Conservation (phyloP, 306 rosid genomes). For the Astragalus glycyphyllos region DNA sequence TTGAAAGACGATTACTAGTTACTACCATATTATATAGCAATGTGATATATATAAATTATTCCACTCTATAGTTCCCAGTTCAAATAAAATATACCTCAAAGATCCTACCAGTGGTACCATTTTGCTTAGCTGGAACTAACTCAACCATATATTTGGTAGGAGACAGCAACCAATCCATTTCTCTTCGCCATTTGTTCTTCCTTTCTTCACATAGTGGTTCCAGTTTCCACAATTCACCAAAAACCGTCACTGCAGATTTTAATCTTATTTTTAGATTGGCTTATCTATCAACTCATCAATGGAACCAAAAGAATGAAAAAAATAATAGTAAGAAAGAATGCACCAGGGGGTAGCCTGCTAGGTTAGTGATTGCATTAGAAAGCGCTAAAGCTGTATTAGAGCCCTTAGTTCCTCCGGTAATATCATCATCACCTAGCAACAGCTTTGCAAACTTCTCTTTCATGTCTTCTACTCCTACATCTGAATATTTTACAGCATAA, state of each 20-base stretch:
- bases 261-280: slow-evolving; percentile 4
- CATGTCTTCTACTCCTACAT: slow-evolving; percentile 76
- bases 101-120: slow-evolving; percentile 71
- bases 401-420: slow-evolving; percentile 82
- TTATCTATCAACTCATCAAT: too few relatives aligned
- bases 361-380: slow-evolving; percentile 77
- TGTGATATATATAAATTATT: slow-evolving; percentile 8
- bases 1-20: slow-evolving; percentile 29
- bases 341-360: slow-evolving; percentile 61
- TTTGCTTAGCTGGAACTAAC: slow-evolving; percentile 91
- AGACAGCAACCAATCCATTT: slow-evolving; percentile 90
- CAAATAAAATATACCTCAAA: slow-evolving; percentile 66
- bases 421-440: slow-evolving; percentile 83
- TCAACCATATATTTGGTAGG: slow-evolving; percentile 93
- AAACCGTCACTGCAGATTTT: slow-evolving; percentile 68
- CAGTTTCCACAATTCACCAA: slow-evolving; percentile 94
- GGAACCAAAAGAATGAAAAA: slow-evolving; percentile 28
- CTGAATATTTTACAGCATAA: slow-evolving; percentile 55
- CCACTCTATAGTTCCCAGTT: slow-evolving; percentile 2
- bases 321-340: not conserved
- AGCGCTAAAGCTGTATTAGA: slow-evolving; percentile 69
- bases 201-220: slow-evolving; percentile 85
- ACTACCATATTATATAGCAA: slow-evolving; percentile 20
- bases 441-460: slow-evolving; percentile 81
- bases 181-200: slow-evolving; percentile 75